Evolutionary conservation across 768 basidiomycete genomes (phyloP), one percentile per base, ranked within the genome.

Genomic region (Lactarius pseudohatsudake): DNA sequence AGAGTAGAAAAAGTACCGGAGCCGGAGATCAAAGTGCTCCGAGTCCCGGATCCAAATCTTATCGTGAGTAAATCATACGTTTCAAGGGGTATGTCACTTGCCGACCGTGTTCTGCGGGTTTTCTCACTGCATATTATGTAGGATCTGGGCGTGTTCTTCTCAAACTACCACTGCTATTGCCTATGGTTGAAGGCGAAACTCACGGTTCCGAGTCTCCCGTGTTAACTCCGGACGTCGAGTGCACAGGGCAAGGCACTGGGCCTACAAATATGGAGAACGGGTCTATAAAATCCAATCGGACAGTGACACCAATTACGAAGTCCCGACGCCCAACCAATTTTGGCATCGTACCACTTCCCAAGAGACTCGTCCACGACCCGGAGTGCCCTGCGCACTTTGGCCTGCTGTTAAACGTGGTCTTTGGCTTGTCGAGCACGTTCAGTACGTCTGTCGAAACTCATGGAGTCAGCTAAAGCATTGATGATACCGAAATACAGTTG

Each of bases 401-500:
- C 0, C 54, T 78, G 47, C 66, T 77, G 57, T 73, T 81, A 38
- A 83, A 84, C 56, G 71, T 77, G n/a, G 73, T 81, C 28, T 83
- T 86, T 69, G 82, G 81, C 6, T 64, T 81, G 11, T 77, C 79
- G 10, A 80, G 81, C 53, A 84, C 84, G 22, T 79, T 84, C 72
- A 74, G 80, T 79, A 64, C 72, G 79, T 59, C 50, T 32, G 7
- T 34, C 77, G 79, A 62, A 77, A 77, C 15, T 64, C 79, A 5
- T 73, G 74, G 6, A 1, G 78, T 67, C 11, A 0, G 8, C 22
- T 2, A 8, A 16, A 13, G 4, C 4, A 41, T 43, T 61, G 26
- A 50, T 16, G 43, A 41, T 43, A 7, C 20, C 15, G 11, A n/a
- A 61, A 10, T 45, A 28, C 64, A 89, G 88, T 78, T 53, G 86